These are phyloP conservation scores for Auxenochlorella protothecoides DNA, from an alignment of 139 green algal species.

Conservation along the genomic window DNA sequence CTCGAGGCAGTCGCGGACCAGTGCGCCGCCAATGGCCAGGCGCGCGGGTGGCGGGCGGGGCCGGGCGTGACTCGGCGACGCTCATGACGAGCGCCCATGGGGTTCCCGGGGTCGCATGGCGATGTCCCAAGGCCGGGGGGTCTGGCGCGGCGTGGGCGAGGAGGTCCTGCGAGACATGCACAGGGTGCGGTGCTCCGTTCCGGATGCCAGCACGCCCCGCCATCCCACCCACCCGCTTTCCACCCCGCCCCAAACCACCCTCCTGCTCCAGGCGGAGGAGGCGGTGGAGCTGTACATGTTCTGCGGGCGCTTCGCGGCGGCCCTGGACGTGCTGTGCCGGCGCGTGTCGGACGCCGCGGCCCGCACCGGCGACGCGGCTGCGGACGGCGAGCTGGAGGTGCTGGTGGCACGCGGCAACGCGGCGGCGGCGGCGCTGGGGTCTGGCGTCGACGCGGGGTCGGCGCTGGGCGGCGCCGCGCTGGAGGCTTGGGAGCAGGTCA, in stretches of 20 bases:
- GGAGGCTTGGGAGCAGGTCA: slow-evolving; percentile 5
- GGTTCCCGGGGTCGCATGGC: background rate
- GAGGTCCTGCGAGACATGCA: too few species aligned
- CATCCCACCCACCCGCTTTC: background rate
- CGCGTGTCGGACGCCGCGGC: slow-evolving; percentile 39
- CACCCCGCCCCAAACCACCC: background rate
- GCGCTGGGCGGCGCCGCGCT: background rate
- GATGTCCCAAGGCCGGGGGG: background rate
- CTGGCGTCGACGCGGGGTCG: background rate
- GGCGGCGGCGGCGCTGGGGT: slow-evolving; percentile 13
- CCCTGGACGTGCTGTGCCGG: slow-evolving; percentile 58
- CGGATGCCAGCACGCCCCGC: background rate
- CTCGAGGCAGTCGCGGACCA: slow-evolving; percentile 63
- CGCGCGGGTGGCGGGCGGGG: background rate
- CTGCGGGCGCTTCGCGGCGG: slow-evolving; percentile 42
- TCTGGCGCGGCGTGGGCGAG: background rate
- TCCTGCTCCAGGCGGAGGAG: slow-evolving; percentile 45
- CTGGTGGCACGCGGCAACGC: slow-evolving; percentile 15
- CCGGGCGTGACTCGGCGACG: too few species aligned
- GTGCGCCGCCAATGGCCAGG: slow-evolving; percentile 48
- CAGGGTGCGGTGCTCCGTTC: too few species aligned
- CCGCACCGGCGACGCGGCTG: background rate
- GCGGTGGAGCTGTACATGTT: slow-evolving; percentile 78
- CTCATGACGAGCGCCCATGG: too few species aligned
- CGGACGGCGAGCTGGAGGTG: slow-evolving; percentile 10